Evolutionary conservation across 1,284 basidiomycete genomes (phyloP), one percentile per base, ranked within the genome.

Genomic region (Microbotryum saponariae): DNA sequence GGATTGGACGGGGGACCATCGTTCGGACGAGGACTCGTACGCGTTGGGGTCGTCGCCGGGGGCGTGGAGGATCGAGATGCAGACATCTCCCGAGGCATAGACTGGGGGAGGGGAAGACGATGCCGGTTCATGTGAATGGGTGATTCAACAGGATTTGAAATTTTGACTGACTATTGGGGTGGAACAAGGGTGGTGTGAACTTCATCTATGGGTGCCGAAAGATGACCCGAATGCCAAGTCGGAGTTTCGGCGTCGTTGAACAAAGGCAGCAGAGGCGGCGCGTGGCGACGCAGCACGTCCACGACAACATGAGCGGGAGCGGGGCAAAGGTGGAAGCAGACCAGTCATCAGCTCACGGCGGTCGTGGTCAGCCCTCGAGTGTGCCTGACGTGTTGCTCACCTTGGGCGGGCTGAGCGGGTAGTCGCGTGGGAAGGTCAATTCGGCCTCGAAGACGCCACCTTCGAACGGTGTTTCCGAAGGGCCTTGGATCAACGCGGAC

Each of bases 1-100:
- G 73, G 87, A 89, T 77, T 96, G 91, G 0, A 98, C 93, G 20
- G 96, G 96, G 63, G 89, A 93, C 96, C 96, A 99, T 29, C 96
- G 84, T 75, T 99, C 96, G 29, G 88, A 91, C 0, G 94, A 92
- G 65, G 88, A 85, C 75, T 99, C 96, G 74, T 83, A 83, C 49
- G 77, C 75, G 54, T 81, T 77, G 23, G 82, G 81, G 69, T 82
- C 96, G 75, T 99, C 96, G 10, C 96, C 96, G 0, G 96, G 93
- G 0, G 91, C 89, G 74, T 99, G 96, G 45, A 99, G 79, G 74
- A 99, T 99, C 5, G 92, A 97, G 73, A 99, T 98, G 79, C 96
- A 99, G 55, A 98, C 94, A 51, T 84, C 89, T 27, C 94, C 94
- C 73, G 93, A 91, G 2, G 92, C 81, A 76, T 98, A 98, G 67